These are phyloP conservation scores for Yamadazyma friedrichii DNA, from an alignment of 1,139 yeast species.

Conservation along the genomic window DNA sequence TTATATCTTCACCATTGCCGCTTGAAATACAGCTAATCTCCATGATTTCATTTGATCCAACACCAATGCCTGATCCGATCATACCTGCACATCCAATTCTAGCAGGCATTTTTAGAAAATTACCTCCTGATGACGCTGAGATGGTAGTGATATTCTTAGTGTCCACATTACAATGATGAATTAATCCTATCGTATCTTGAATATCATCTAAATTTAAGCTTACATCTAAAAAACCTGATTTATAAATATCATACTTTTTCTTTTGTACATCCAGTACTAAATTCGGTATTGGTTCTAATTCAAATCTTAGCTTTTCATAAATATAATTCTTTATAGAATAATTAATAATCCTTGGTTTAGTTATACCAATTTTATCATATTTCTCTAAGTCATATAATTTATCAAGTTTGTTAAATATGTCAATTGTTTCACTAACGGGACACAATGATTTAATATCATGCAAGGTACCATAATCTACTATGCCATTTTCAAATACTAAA, in stretches of 20 bases:
- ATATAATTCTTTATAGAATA: conserved; percentile 10
- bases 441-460: conserved; percentile 22
- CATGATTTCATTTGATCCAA: conserved; percentile 11
- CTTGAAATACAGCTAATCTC: conserved; percentile 46
- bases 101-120: conserved; percentile 48
- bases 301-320: conserved; percentile 9
- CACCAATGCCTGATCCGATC: conserved; percentile 44
- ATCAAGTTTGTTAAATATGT: conserved; percentile 18
- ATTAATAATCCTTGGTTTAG: conserved; percentile 25
- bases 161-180: conserved; percentile 17
- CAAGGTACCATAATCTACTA: conserved; percentile 20
- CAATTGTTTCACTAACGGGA: conserved; percentile 25
- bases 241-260: conserved; percentile 14
- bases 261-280: conserved; percentile 8
- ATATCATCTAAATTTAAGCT: conserved; percentile 13
- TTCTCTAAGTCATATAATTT: conserved; percentile 11
- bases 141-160: conserved; percentile 19
- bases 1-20: conserved; percentile 57
- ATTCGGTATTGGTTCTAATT: not conserved
- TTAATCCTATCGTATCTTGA: conserved; percentile 36
- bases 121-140: conserved; percentile 54
- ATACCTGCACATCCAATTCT: conserved; percentile 56
- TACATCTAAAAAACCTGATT: conserved; percentile 11
- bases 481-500: conserved; percentile 13
- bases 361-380: conserved; percentile 20